Conservation (phyloP, 306 rosid genomes). For the Lupinus albus region DNA sequence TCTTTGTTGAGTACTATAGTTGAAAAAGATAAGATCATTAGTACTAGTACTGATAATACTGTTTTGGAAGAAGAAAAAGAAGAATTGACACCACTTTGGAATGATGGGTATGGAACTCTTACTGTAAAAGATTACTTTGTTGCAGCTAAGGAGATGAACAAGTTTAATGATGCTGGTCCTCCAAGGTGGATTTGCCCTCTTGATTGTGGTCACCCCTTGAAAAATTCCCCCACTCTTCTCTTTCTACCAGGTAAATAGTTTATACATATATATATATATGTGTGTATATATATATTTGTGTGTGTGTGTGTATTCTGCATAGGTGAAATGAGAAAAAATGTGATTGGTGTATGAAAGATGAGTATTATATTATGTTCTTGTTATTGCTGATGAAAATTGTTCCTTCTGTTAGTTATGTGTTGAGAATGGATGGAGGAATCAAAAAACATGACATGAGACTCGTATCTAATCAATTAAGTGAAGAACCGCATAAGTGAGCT, state of each 20-base stretch:
- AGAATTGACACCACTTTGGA: slow-evolving; percentile 57
- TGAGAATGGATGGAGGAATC: no score
- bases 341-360: no score
- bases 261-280: background rate
- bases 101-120: slow-evolving; percentile 81
- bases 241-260: slow-evolving; percentile 77
- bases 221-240: slow-evolving; percentile 68
- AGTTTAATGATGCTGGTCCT: slow-evolving; percentile 73
- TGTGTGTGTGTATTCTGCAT: no score
- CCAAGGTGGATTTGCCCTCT: slow-evolving; percentile 91
- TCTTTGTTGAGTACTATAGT: slow-evolving; percentile 29
- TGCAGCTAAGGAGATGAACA: slow-evolving; percentile 59
- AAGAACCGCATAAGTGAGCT: no score
- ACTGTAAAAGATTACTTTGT: slow-evolving; percentile 75
- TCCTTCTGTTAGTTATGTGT: background rate
- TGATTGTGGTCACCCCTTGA: slow-evolving; percentile 53
- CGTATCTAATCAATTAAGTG: no score
- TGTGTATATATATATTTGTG: no score
- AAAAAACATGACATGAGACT: no score
- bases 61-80: slow-evolving; percentile 26
- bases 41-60: no score
- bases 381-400: no score
- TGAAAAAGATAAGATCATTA: slow-evolving; percentile 27
- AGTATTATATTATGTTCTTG: no score
- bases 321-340: no score